Evolutionary conservation across 1,284 basidiomycete species (phyloP), one percentile per base, ranked within the genome.

Genomic region (Cerrena zonata): DNA sequence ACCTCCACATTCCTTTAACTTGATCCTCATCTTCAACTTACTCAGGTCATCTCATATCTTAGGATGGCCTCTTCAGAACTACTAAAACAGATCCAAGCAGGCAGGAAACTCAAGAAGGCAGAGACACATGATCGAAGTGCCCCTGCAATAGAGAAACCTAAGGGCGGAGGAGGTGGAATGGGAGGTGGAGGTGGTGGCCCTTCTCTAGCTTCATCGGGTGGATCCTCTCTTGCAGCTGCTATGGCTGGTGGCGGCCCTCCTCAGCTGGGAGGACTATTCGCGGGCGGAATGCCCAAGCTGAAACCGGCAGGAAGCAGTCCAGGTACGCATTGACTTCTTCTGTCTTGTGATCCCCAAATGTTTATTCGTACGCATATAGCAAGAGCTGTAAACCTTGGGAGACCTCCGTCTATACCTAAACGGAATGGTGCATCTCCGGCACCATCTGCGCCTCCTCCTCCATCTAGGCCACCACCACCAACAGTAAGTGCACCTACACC

Each of bases 221-320:
- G 69, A 36, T 65, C 70, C 7, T 64, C 67, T 22, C 7, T 15
- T 7, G 66, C 70, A 18, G 62, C 67, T 27, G 66, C 70, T 15
- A 61, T 65, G 15, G 63, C 51, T 5, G 54, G 51, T 19, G 69
- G 70, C 30, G 70, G 63, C 26, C 80, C 85, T 26, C 89, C 90
- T 30, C 91, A 93, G 63, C 72, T 94, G 12, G 93, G 84, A 24
- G 86, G 83, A 3, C 67, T 95, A 4, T 94, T 95, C 62, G 91
- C 92, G 37, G 91, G 90, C 21, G 92, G 93, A 1, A 86, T 95
- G 74, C 93, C 93, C 1, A 92, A 90, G 63, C 65, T 95, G 59
- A 94, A 87, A 71, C 82, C 89, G 48, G 78, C 86, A 19, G 87
- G 83, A 53, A 78, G 72, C 65, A n/a, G n/a, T n/a, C 61, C 73